Conservation (phyloP, 208 protist genomes). For the Leptomonas seymouri region DNA sequence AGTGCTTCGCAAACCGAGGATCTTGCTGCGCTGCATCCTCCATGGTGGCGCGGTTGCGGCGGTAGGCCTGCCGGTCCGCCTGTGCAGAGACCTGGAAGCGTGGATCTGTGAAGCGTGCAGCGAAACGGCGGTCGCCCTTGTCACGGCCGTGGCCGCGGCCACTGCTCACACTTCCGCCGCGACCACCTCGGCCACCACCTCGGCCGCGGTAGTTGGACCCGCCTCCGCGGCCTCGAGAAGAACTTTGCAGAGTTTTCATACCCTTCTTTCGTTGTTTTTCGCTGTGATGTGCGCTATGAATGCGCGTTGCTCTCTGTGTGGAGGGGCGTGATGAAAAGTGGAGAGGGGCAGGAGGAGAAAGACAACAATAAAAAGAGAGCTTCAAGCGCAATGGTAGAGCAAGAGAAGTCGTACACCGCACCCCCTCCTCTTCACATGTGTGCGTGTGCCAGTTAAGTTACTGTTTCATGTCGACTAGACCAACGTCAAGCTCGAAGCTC, state of each 20-base stretch:
- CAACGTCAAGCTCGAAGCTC: no score
- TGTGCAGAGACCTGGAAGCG: conserved; percentile 74
- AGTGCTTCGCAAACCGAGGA: conserved; percentile 76
- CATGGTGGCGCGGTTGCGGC: conserved; percentile 13
- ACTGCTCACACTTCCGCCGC: conserved; percentile 27
- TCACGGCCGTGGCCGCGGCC: conserved; percentile 40
- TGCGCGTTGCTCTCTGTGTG: neutral
- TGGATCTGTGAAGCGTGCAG: conserved; percentile 86
- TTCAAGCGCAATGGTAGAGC: no score
- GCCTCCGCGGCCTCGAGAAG: conserved; percentile 46
- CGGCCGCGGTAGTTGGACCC: conserved; percentile 43
- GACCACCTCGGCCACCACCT: conserved; percentile 25
- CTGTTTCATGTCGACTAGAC: no score
- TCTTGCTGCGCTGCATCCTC: conserved; percentile 48
- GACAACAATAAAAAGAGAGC: no score
- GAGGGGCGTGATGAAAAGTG: no score
- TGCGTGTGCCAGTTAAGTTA: no score
- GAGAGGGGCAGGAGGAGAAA: no score
- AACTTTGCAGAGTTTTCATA: conserved; percentile 80
- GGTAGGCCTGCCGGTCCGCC: conserved; percentile 8
- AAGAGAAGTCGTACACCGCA: no score
- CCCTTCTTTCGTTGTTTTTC: neutral
- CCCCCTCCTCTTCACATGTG: no score
- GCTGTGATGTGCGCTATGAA: neutral
- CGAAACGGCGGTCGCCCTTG: conserved; percentile 65